Conservation (phyloP, 2,329 filamentous ascomycete species). For the Drechslera avenae region DNA sequence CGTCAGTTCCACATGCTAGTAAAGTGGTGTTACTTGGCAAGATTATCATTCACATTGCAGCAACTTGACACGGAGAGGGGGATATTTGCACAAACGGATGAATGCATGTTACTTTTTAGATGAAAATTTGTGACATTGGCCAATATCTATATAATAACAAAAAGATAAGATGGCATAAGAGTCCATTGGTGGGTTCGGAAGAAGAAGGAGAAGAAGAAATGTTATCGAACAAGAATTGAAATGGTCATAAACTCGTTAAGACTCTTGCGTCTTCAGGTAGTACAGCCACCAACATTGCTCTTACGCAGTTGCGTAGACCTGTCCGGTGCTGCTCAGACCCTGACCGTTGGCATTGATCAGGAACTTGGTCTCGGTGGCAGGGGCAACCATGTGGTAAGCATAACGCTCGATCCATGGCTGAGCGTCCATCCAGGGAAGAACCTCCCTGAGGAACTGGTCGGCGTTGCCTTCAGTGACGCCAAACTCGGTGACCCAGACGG, state of each 20-base stretch:
- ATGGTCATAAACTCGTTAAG: slow-evolving; percentile 12
- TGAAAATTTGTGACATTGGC: background rate
- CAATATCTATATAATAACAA: background rate
- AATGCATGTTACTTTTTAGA: too few species aligned
- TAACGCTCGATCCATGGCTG: slow-evolving; percentile 43
- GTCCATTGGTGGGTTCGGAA: slow-evolving; percentile 1
- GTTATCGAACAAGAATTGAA: slow-evolving; percentile 4
- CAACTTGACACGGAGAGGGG: too few species aligned
- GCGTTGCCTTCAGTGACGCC: slow-evolving; percentile 33
- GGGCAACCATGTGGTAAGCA: slow-evolving; percentile 39
- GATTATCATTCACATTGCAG: too few species aligned
- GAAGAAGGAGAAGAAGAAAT: too few species aligned
- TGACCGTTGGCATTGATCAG: slow-evolving; percentile 26
- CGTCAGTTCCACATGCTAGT: too few species aligned
- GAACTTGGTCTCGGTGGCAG: slow-evolving; percentile 21
- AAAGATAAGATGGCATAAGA: background rate
- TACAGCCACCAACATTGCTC: background rate
- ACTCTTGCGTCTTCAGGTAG: background rate
- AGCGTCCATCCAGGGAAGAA: slow-evolving; percentile 44
- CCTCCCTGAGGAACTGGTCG: slow-evolving; percentile 37
- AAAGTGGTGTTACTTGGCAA: too few species aligned
- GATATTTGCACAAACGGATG: too few species aligned
- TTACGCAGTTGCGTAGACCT: slow-evolving; percentile 19
- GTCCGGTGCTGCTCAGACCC: slow-evolving; percentile 28
- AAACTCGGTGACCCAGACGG: slow-evolving; percentile 48